Conservation (phyloP, 2,329 filamentous ascomycete species). For the Xylariaceae sp. region DNA sequence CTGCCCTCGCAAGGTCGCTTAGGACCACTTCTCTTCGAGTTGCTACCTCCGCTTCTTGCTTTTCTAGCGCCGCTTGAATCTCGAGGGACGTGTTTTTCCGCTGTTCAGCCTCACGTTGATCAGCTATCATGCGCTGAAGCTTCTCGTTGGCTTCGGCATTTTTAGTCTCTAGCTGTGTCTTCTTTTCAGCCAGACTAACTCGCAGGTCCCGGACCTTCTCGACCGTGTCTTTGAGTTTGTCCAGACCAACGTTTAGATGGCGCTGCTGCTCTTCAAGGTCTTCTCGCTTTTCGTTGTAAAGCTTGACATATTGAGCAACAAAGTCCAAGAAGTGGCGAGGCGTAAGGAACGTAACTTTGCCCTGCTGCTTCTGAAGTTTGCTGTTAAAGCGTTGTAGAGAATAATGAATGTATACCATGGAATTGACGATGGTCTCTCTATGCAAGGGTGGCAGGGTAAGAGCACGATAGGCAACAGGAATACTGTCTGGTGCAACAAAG, state of each 20-base stretch:
- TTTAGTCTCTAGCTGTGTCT: slow-evolving; percentile 87
- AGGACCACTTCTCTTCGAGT: slow-evolving; percentile 80
- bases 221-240: slow-evolving; percentile 94
- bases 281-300: slow-evolving; percentile 98
- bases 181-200: slow-evolving; percentile 89
- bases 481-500: slow-evolving; percentile 83
- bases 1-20: slow-evolving; percentile 82
- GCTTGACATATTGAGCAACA: slow-evolving; percentile 92
- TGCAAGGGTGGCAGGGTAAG: slow-evolving; percentile 83
- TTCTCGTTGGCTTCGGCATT: slow-evolving; percentile 96
- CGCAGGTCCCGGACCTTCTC: slow-evolving; percentile 94
- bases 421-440: slow-evolving; percentile 89
- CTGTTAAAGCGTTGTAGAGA: slow-evolving; percentile 87
- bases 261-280: slow-evolving; percentile 98
- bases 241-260: slow-evolving; percentile 95
- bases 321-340: slow-evolving; percentile 98
- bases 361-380: slow-evolving; percentile 86
- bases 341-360: slow-evolving; percentile 87
- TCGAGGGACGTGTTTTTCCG: slow-evolving; percentile 84
- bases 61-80: slow-evolving; percentile 81
- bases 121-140: slow-evolving; percentile 92
- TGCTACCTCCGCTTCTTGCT: slow-evolving; percentile 86
- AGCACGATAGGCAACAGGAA: slow-evolving; percentile 88
- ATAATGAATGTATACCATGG: slow-evolving; percentile 98
- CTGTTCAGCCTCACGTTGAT: slow-evolving; percentile 92